These are phyloP conservation scores for Starmerella riodocensis DNA, from an alignment of 805 yeast genomes.

Conservation along the genomic window DNA sequence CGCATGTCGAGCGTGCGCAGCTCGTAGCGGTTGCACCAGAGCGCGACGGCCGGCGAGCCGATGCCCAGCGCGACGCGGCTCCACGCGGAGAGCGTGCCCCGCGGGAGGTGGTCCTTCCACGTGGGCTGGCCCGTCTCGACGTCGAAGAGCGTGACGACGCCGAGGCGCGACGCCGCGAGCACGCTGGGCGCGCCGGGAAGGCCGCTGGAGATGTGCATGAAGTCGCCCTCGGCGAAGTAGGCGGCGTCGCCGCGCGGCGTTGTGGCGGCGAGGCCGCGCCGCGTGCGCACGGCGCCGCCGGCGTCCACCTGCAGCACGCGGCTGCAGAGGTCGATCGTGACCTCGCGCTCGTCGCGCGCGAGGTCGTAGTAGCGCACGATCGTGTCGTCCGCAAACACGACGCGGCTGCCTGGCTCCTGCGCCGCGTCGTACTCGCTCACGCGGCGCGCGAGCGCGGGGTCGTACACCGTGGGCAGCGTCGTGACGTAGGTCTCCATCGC, in stretches of 20 bases:
- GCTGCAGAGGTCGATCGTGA: constrained; percentile 9
- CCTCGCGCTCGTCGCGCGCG: not conserved
- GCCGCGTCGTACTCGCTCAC: not conserved
- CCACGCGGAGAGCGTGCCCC: constrained; percentile 17
- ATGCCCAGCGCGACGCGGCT: constrained; percentile 7
- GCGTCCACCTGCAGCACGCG: constrained; percentile 15
- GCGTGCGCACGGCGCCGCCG: constrained; percentile 10
- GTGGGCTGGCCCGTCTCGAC: not conserved
- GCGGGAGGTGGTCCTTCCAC: constrained; percentile 6
- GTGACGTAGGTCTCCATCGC: constrained; percentile 8
- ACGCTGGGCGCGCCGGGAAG: not conserved
- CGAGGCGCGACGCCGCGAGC: constrained; percentile 5
- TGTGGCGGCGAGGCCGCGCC: constrained; percentile 8
- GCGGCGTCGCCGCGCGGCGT: not conserved
- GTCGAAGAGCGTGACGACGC: constrained; percentile 4
- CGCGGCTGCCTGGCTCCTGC: no score
- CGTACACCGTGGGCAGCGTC: constrained; percentile 9
- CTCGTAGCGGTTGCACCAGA: constrained; percentile 18
- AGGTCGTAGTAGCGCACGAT: not conserved
- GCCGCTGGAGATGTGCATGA: constrained; percentile 11
- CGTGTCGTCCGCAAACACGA: constrained; percentile 15
- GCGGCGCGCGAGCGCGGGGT: constrained; percentile 12
- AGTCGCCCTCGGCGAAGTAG: constrained; percentile 11
- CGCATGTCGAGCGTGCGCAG: constrained; percentile 13
- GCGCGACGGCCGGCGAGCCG: constrained; percentile 3